Conservation (phyloP, 73 alveolate genomes). For the Paramecium tetraurelia region DNA sequence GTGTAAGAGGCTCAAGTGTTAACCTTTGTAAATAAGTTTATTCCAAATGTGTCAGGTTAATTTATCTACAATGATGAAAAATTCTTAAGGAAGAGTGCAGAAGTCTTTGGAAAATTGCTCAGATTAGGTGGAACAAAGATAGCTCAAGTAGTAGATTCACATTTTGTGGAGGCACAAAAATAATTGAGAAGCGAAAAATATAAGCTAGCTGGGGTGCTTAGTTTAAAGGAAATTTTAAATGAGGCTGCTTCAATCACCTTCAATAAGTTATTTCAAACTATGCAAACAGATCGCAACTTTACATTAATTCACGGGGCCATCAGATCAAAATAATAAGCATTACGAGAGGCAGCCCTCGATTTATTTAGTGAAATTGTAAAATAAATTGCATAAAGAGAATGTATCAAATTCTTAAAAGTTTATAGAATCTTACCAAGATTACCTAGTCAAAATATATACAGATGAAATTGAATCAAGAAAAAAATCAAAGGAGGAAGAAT, state of each 20-base stretch:
- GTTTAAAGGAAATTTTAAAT: slow-evolving; percentile 37
- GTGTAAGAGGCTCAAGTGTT: slow-evolving; percentile 10
- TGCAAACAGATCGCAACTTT: background rate
- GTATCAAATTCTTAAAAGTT: background rate
- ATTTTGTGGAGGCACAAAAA: slow-evolving; percentile 24
- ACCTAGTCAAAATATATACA: background rate
- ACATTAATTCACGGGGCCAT: background rate
- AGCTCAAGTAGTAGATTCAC: slow-evolving; percentile 16
- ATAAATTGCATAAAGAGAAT: slow-evolving; percentile 51
- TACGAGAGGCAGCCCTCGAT: slow-evolving; percentile 62
- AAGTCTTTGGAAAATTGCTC: slow-evolving; percentile 45
- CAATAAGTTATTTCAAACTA: background rate
- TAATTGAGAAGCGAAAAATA: slow-evolving; percentile 35
- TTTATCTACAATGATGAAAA: slow-evolving; percentile 20
- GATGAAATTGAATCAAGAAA: background rate
- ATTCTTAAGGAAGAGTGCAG: slow-evolving; percentile 50
- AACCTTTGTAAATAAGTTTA: slow-evolving; percentile 12
- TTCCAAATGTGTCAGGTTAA: slow-evolving; percentile 1
- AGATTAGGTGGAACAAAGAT: slow-evolving; percentile 57
- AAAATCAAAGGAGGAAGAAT: slow-evolving; percentile 38
- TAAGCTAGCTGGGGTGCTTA: slow-evolving; percentile 43
- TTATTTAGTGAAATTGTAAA: slow-evolving; percentile 47
- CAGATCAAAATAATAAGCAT: slow-evolving; percentile 5
- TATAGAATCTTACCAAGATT: background rate
- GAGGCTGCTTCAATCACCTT: slow-evolving; percentile 54